Evolutionary conservation across 495 filamentous ascomycete genomes (phyloP).

Genomic region (Penicillium atrosanguineum): DNA sequence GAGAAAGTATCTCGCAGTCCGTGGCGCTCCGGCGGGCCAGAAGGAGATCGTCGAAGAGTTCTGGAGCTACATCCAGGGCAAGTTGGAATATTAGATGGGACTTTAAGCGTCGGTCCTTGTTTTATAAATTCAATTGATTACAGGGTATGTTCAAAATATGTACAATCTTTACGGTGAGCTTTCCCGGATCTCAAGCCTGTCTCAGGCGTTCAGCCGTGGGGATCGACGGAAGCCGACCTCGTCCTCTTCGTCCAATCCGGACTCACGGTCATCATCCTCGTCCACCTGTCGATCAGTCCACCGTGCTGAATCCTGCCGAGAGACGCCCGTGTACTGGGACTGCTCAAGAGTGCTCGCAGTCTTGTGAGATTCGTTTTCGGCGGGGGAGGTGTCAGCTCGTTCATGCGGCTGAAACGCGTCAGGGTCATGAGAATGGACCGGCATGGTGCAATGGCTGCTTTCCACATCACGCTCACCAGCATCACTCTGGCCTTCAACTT

Average conservation of each 20-base stretch:
- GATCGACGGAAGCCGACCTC: slow-evolving; percentile 23
- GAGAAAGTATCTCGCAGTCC: slow-evolving; percentile 74
- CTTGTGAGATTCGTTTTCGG: slow-evolving; percentile 12
- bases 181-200: background rate
- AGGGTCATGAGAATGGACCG: background rate
- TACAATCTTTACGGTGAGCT: slow-evolving; percentile 7
- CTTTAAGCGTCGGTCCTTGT: background rate
- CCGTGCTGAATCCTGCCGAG: slow-evolving; percentile 34
- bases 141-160: slow-evolving; percentile 20
- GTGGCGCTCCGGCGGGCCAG: slow-evolving; percentile 61
- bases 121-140: slow-evolving; percentile 1
- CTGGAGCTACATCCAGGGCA: slow-evolving; percentile 53
- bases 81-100: slow-evolving; percentile 29
- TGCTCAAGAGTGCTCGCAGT: slow-evolving; percentile 11
- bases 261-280: slow-evolving; percentile 32
- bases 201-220: background rate
- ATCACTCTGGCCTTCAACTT: slow-evolving; percentile 34
- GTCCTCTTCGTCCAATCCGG: slow-evolving; percentile 22
- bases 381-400: slow-evolving; percentile 4
- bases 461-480: background rate
- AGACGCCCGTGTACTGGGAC: slow-evolving; percentile 13
- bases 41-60: slow-evolving; percentile 78
- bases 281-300: slow-evolving; percentile 40
- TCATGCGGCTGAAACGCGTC: slow-evolving; percentile 5
- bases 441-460: background rate